Percentiles rank a stretch among this genome's conserved stretches.
phyloP scores from a whole-genome alignment of 2,329 filamentous ascomycete species.

The Neurospora crassa region DNA sequence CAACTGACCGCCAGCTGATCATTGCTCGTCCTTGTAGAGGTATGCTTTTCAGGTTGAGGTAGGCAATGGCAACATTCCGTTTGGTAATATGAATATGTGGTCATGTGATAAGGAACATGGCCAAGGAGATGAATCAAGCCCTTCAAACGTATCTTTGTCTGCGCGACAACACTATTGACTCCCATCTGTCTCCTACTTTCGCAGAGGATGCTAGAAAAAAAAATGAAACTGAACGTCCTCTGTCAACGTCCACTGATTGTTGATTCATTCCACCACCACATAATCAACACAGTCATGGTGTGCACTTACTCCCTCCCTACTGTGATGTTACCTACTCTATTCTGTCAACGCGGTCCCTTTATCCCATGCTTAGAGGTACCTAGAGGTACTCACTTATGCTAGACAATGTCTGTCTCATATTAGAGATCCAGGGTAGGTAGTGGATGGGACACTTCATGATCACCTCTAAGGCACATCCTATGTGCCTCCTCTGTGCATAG shows the following conservation, averaged over 20 bases:
- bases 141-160: background rate
- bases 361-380: background rate
- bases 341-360: background rate
- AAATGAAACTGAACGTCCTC: too few species aligned
- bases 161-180: background rate
- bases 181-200: background rate
- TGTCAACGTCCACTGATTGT: too few species aligned
- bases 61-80: background rate
- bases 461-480: background rate
- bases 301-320: background rate
- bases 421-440: background rate
- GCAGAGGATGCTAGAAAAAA: background rate
- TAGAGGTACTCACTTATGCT: background rate
- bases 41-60: background rate
- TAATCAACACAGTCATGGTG: background rate
- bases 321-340: background rate
- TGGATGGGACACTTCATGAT: background rate
- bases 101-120: background rate
- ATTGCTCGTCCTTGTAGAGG: background rate
- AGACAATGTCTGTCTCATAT: background rate
- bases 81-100: background rate
- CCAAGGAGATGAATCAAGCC: background rate
- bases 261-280: background rate
- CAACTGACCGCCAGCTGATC: background rate
- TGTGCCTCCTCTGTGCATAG: background rate